Base-by-base conservation (phyloP, 768 basidiomycete genomes). In the Tricholoma matsutake region DNA sequence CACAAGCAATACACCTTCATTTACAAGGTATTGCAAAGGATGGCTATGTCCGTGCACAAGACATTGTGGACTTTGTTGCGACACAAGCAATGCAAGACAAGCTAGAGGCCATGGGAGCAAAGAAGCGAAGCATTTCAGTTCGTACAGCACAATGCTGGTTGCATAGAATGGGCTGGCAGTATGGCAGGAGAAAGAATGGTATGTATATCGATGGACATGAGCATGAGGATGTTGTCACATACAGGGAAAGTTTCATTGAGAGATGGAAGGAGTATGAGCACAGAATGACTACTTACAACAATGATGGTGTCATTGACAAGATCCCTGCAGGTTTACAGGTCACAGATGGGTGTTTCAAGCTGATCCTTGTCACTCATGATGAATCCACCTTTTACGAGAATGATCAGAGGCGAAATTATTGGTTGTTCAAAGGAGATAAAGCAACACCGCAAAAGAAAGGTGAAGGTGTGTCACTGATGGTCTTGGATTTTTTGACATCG, bases 11-110 rank as follows among this genome's bases (percentile, higher is more conserved):
- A 62, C 73, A 49, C 62, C n/a, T 75, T 0, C 69, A 74, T 54
- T 66, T 78, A 1, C 54, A 61, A 16, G 65, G 64, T 35, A 61
- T 66, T 28, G 61, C 69, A n/a, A 71, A 71, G 53, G 63, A 64
- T 1, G 64, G 67, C 0, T 71, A 72, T 56, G 69, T 78, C 29
- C 29, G 32, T 0, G 73, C 72, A 2, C 61, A 68, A 31, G 69
- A 73, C 58, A 65, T 78, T 61, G 72, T 76, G 4, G 67, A 75
- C 7, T 73, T 64, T 53, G 49, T 34, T 34, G 75, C 63, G 29
- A 66, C 59, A 14, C 59, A 64, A 16, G 64, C 68, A 13, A 61
- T 71, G 14, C 68, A 73, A 56, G 51, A 58, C 10, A 34, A 58
- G 18, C 57, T 73, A 18, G 67, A 34, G 1, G 34, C 7, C 8